A percentile compares a stretch with the other conserved stretches of the same genome.
These are phyloP conservation scores for Hyaloscypha bicolor DNA, from an alignment of 495 filamentous ascomycete species.

Conservation along the genomic window DNA sequence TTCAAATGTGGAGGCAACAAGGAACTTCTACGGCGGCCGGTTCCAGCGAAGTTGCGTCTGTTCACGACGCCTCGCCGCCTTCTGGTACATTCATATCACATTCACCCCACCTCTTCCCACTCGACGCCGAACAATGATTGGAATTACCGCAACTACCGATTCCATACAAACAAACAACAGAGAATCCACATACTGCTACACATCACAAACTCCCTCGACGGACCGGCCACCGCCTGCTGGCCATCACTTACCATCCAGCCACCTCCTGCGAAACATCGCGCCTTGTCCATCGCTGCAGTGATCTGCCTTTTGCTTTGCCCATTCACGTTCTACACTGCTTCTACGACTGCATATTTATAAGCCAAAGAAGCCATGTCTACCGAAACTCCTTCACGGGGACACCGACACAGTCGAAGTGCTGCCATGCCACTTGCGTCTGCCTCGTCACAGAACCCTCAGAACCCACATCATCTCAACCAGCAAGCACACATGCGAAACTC, in stretches of 20 bases:
- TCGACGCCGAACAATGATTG: slow-evolving; percentile 27
- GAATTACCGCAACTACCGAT: slow-evolving; percentile 18
- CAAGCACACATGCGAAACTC: slow-evolving; percentile 28
- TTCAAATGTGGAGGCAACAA: not conserved
- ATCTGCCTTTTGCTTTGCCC: not conserved
- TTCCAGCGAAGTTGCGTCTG: not conserved
- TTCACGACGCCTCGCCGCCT: slow-evolving; percentile 2
- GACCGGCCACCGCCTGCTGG: slow-evolving; percentile 13
- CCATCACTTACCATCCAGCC: not conserved
- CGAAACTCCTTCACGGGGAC: slow-evolving; percentile 18
- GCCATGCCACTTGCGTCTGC: slow-evolving; percentile 18
- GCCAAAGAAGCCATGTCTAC: slow-evolving; percentile 32
- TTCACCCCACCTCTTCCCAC: slow-evolving; percentile 9
- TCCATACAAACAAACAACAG: slow-evolving; percentile 13
- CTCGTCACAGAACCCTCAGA: slow-evolving; percentile 31
- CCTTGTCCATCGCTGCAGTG: not conserved
- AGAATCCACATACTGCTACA: slow-evolving; percentile 17
- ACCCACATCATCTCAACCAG: slow-evolving; percentile 32
- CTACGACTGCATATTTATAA: slow-evolving; percentile 33
- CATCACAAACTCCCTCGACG: slow-evolving; percentile 13
- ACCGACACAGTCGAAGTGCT: slow-evolving; percentile 33
- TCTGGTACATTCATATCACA: not conserved
- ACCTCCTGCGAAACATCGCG: slow-evolving; percentile 10
- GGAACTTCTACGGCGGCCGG: not conserved
- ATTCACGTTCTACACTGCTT: slow-evolving; percentile 23